Percentiles rank a stretch among this genome's conserved stretches.
phyloP scores from a whole-genome alignment of 768 basidiomycete species.

The Roridomyces roridus region DNA sequence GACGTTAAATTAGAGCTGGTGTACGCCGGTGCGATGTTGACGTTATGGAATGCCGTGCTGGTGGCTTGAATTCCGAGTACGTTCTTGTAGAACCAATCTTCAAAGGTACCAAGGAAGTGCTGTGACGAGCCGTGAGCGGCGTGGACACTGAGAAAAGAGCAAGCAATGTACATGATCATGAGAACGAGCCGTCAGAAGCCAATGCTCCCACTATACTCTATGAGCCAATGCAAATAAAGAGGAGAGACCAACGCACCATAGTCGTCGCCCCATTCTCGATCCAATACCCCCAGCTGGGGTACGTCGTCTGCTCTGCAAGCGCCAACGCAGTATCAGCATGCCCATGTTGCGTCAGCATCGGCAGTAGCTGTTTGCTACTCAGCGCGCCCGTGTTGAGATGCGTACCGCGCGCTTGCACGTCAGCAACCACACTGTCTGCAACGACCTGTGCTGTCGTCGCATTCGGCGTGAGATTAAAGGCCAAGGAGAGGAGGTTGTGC shows the following conservation, averaged over 20 bases:
- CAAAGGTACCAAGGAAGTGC: slow-evolving; percentile 39
- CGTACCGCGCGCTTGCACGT: slow-evolving; percentile 27
- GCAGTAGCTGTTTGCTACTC: slow-evolving; percentile 33
- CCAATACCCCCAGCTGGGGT: slow-evolving; percentile 39
- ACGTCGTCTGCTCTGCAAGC: slow-evolving; percentile 34
- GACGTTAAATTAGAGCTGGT: slow-evolving; percentile 23
- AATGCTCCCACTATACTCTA: slow-evolving; percentile 36
- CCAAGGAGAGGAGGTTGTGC: slow-evolving; percentile 36
- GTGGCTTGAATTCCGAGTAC: slow-evolving; percentile 34
- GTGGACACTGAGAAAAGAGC: background rate
- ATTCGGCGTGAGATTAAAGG: slow-evolving; percentile 30
- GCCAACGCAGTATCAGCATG: slow-evolving; percentile 33
- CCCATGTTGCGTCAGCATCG: slow-evolving; percentile 28
- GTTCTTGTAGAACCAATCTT: slow-evolving; percentile 38
- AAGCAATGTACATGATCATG: slow-evolving; percentile 34
- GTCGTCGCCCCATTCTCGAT: slow-evolving; percentile 36
- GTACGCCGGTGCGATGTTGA: slow-evolving; percentile 29
- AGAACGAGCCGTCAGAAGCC: slow-evolving; percentile 35
- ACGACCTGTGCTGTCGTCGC: slow-evolving; percentile 27
- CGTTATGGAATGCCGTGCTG: slow-evolving; percentile 32
- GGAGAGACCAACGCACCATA: slow-evolving; percentile 24
- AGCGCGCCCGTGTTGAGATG: slow-evolving; percentile 34
- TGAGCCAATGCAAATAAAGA: background rate
- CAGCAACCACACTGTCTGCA: slow-evolving; percentile 32
- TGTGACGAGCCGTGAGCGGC: background rate